These are phyloP conservation scores for Corymbia maculata DNA, from an alignment of 345 rosid species.

Conservation along the genomic window DNA sequence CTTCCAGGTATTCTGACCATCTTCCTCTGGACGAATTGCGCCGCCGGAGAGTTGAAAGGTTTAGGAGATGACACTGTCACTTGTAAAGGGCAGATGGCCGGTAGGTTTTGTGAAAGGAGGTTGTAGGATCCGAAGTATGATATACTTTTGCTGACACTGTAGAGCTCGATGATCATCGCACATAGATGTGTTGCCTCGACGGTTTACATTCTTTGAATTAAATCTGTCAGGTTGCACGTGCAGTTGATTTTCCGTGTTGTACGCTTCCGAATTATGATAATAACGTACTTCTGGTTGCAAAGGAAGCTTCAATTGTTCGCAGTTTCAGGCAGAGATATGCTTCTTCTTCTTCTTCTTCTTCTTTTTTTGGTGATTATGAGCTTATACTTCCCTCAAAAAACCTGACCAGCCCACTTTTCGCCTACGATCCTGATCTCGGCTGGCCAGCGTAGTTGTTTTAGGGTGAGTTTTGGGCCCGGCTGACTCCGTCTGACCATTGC, in stretches of 20 bases:
- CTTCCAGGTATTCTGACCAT: slow-evolving; percentile 12
- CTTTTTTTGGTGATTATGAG: background rate
- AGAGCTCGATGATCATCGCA: background rate
- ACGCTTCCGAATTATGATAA: background rate
- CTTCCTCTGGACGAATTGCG: slow-evolving; percentile 71
- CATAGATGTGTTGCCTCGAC: background rate
- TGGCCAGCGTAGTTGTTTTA: background rate
- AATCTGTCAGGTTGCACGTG: background rate
- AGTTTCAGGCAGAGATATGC: background rate
- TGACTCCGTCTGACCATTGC: background rate
- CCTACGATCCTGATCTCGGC: background rate
- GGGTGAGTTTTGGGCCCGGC: background rate
- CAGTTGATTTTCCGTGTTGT: background rate
- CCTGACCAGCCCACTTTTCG: background rate
- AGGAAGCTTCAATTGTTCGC: background rate
- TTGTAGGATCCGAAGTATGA: background rate
- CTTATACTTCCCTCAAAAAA: background rate
- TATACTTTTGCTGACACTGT: background rate
- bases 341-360: too few species aligned
- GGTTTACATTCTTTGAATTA: background rate
- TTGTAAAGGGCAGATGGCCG: background rate
- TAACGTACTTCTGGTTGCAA: background rate
- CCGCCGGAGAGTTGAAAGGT: slow-evolving; percentile 75
- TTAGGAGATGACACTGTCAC: slow-evolving; percentile 19
- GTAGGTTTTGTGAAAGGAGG: background rate